Evolutionary conservation across 164 flowering plant species (phyloP), one percentile per base, ranked within the genome.

Genomic region (Liquidambar formosana): DNA sequence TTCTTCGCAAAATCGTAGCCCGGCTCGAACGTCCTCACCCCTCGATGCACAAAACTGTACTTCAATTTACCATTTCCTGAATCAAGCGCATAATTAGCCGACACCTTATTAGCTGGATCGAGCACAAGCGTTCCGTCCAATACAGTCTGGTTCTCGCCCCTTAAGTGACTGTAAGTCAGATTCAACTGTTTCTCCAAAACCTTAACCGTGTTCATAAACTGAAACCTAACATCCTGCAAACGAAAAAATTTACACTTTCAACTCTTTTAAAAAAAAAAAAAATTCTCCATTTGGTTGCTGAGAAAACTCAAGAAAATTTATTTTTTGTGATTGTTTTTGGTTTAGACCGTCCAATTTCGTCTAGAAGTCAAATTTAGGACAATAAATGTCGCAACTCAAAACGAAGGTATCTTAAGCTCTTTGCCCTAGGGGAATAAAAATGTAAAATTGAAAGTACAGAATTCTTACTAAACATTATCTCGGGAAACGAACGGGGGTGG

Each of bases 181-280:
- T 82, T 90, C 89, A 95, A 83, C 0, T 92, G 93, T 71, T 88
- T 95, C 65, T 89, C 91, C 8, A 77, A 78, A 63, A 91, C 81
- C 80, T 73, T 86, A 48, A 95, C 61, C 3, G 85, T 71, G 81
- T 91, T 95, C 94, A 90, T 93, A 70, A 95, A 93, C 78, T 85
- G 93, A 77, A 95, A 93, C 71, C 87, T 76, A 25, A 88, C 66
- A 76, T 95, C 97, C 93, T 94, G 73, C 61, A 64, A 43, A 38
- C 58, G 38, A 25, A 49, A 8, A 53, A 65, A 13, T 9, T 4
- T 21, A 15, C 8, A 27, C 27, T 12, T 11, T 21, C 15, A 26
- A 2, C 8, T 9, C 12, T 3, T 54, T 54, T 12, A 10, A 25
- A 21, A 21, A 54, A 10, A 21, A 1, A 21, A 9, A 5, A 9